Percentiles rank a stretch among this genome's conserved stretches.
These are phyloP conservation scores for Plasmodium cynomolgi DNA, from an alignment of 169 alveolate genomes.

Conservation along the genomic window DNA sequence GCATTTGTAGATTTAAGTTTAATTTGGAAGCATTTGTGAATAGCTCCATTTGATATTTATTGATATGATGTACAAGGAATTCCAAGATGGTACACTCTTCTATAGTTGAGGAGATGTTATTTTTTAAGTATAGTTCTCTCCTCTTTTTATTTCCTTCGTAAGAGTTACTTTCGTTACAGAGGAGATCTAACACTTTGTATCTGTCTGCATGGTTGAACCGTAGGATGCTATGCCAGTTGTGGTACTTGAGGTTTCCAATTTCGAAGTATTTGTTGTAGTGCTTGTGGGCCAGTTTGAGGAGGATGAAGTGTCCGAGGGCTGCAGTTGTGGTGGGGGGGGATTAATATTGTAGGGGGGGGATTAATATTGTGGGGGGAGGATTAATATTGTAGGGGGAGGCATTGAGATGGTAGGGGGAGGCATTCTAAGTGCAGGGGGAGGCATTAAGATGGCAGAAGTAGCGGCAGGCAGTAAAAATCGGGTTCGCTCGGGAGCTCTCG, in stretches of 20 bases:
- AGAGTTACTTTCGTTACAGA: slow-evolving; percentile 9
- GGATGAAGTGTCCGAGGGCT: slow-evolving; percentile 45
- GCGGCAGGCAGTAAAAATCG: background rate
- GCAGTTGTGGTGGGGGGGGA: background rate
- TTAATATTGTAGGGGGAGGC: no score
- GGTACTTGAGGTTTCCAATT: slow-evolving; percentile 12
- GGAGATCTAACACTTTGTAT: slow-evolving; percentile 35
- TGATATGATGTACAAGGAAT: slow-evolving; percentile 34
- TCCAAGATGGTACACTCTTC: slow-evolving; percentile 51
- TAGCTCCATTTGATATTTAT: slow-evolving; percentile 52
- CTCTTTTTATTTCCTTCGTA: slow-evolving; percentile 23
- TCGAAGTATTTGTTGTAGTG: slow-evolving; percentile 18
- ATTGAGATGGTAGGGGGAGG: no score
- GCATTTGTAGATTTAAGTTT: slow-evolving; percentile 33
- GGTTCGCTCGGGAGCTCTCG: background rate
- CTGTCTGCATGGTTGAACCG: slow-evolving; percentile 23
- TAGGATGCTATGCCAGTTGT: slow-evolving; percentile 42
- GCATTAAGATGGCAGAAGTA: background rate
- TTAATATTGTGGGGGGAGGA: no score
- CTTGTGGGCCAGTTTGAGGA: slow-evolving; percentile 23
- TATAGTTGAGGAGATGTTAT: background rate
- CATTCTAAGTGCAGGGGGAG: background rate
- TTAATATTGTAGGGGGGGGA: no score
- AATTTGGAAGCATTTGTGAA: slow-evolving; percentile 1
- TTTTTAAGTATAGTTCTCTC: slow-evolving; percentile 20